A percentile compares a stretch with the other conserved stretches of the same genome.
Conservation (phyloP, 305 asterid genomes). For the Coffea humblotiana region DNA sequence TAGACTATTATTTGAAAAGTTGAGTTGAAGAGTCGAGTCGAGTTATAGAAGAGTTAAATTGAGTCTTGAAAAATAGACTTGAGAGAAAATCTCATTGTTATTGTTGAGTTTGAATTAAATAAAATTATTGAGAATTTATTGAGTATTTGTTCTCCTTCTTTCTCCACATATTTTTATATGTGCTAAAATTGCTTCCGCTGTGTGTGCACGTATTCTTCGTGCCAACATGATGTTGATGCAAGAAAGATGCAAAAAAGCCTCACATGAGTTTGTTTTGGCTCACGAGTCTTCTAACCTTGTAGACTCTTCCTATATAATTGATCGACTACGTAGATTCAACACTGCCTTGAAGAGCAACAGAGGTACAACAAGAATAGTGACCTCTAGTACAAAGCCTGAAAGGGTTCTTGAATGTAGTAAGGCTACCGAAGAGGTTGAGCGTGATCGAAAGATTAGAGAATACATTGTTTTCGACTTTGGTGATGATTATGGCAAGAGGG, state of each 20-base stretch:
- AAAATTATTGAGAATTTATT: no score
- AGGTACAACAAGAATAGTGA: neutral
- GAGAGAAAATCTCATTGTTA: no score
- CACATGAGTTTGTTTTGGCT: neutral
- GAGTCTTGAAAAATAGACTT: no score
- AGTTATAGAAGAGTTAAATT: no score
- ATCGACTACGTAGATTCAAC: neutral
- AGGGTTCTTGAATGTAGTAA: neutral
- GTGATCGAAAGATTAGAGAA: neutral
- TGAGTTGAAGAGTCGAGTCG: no score
- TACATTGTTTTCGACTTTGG: conserved; percentile 4
- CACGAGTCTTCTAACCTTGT: neutral
- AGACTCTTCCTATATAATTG: neutral
- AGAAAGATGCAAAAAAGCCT: neutral
- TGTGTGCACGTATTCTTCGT: no score
- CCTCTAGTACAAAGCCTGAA: neutral
- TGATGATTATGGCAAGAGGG: neutral
- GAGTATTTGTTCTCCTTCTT: no score
- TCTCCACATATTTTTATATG: no score
- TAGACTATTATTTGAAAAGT: no score
- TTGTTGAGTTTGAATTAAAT: no score
- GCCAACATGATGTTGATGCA: neutral
- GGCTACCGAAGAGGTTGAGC: neutral
- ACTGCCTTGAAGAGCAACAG: conserved; percentile 1
- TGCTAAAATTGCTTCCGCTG: no score